Base-by-base conservation (phyloP, 2,329 filamentous ascomycete species). In the Colletotrichum euphorbiae region DNA sequence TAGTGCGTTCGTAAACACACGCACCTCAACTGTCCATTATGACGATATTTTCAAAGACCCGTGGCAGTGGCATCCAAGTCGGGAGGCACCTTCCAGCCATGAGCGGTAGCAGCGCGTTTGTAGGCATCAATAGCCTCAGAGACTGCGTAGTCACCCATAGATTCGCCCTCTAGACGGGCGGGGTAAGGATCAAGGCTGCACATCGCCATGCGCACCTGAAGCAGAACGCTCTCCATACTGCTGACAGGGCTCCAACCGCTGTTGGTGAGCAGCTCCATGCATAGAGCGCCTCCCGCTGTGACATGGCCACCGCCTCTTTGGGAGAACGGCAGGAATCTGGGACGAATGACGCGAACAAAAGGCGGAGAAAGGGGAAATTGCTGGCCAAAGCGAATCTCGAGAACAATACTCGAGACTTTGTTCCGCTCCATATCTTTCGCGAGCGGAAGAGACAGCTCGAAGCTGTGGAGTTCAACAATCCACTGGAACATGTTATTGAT, bases 381-480 rank as follows among this genome's bases (percentile, higher is more conserved):
- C 13, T 87, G 84, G 2, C 92, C 89, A 74, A 97, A 97, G 2
- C 93, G 91, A 46, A 97, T 81, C 78, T 97, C 94, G 11, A 97
- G 79, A 0, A 97, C 89, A 43, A 97, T 82, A 74, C 92, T 94
- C 21, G 83, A 86, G 64, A 91, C 72, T 0, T 82, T 83, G 1
- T 81, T 83, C 2, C 76, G 73, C 76, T 90, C 88, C 88, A 97
- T 93, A 74, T 97, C 94, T 60, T 85, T 75, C 0, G 91, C 90
- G 1, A 98, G 82, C 1, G 91, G 92, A 0, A 96, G 83, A 1
- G 80, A 76, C 0, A 80, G 71, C 24, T 93, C 90, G 74, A 97
- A 97, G 48, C 90, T 93, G 77, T 97, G 94, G 1, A 98, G 82
- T 77, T 97, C 92, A 6, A 97, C 89, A 67, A 97, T 93, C 94